These are phyloP conservation scores for Paecilomyces sp. DNA, from an alignment of 2,329 filamentous ascomycete genomes.

Conservation along the genomic window DNA sequence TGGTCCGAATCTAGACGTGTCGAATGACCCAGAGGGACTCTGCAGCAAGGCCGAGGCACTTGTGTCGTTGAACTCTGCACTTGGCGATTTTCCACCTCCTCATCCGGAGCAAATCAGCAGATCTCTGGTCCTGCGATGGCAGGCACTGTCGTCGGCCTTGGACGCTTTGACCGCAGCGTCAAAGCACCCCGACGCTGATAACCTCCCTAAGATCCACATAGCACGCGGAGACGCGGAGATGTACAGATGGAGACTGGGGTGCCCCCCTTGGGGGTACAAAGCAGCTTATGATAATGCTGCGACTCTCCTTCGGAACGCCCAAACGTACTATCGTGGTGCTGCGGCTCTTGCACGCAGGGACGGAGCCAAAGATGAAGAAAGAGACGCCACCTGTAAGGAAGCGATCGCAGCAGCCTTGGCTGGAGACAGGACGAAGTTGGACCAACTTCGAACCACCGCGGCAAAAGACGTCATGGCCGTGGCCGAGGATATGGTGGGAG, in stretches of 20 bases:
- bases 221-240: conserved; percentile 51
- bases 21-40: conserved; percentile 41
- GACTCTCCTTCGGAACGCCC: conserved; percentile 49
- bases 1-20: conserved; percentile 30
- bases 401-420: conserved; percentile 41
- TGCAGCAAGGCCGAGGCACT: conserved; percentile 53
- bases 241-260: conserved; percentile 45
- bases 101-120: conserved; percentile 21
- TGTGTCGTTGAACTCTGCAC: conserved; percentile 45
- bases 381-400: conserved; percentile 42
- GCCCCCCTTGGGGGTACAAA: conserved; percentile 35
- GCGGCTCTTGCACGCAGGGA: conserved; percentile 32
- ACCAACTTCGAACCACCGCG: conserved; percentile 24
- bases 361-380: conserved; percentile 35
- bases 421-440: conserved; percentile 32
- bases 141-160: conserved; percentile 45
- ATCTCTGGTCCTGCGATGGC: conserved; percentile 41
- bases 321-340: conserved; percentile 52
- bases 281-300: conserved; percentile 37
- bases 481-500: conserved; percentile 47
- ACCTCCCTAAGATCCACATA: conserved; percentile 47
- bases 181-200: conserved; percentile 44
- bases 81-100: conserved; percentile 27
- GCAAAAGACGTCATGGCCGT: conserved; percentile 35
- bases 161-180: conserved; percentile 44